Percentiles rank a stretch among this genome's conserved stretches.
phyloP scores from a whole-genome alignment of 2,329 filamentous ascomycete species.

The Fonsecaea erecta region DNA sequence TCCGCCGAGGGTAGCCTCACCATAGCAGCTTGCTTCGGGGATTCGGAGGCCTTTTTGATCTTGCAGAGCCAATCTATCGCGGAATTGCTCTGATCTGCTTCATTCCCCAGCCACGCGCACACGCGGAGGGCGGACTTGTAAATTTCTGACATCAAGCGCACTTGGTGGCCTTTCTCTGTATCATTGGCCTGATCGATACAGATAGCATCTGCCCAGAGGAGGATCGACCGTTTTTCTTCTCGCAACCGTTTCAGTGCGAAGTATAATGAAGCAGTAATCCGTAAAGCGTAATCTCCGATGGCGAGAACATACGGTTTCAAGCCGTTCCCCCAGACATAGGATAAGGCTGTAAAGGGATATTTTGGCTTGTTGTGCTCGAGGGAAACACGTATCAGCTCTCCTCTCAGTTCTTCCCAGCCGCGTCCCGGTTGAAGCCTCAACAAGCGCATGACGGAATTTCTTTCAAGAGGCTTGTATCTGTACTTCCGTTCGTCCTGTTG shows the following conservation, averaged over 20 bases:
- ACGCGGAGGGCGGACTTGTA: background rate
- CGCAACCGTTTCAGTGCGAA: background rate
- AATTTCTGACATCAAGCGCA: conserved; percentile 1
- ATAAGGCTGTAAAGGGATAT: background rate
- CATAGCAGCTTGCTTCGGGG: background rate
- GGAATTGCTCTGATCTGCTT: background rate
- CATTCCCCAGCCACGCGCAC: background rate
- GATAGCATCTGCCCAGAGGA: background rate
- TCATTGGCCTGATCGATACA: conserved; percentile 9
- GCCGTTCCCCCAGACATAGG: background rate
- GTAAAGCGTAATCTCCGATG: background rate
- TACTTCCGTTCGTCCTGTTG: background rate
- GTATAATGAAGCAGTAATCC: conserved; percentile 1
- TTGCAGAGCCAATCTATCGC: background rate
- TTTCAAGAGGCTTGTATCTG: background rate
- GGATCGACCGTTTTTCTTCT: background rate
- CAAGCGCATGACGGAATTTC: background rate
- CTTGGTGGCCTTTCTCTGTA: conserved; percentile 6
- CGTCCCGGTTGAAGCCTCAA: background rate
- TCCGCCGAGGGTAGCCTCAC: background rate
- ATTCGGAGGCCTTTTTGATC: background rate
- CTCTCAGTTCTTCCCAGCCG: background rate
- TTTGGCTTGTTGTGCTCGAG: background rate
- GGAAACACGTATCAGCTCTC: background rate
- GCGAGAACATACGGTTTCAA: background rate